Evolutionary conservation across 768 basidiomycete genomes (phyloP).

Genomic region (Kwoniella sp.): DNA sequence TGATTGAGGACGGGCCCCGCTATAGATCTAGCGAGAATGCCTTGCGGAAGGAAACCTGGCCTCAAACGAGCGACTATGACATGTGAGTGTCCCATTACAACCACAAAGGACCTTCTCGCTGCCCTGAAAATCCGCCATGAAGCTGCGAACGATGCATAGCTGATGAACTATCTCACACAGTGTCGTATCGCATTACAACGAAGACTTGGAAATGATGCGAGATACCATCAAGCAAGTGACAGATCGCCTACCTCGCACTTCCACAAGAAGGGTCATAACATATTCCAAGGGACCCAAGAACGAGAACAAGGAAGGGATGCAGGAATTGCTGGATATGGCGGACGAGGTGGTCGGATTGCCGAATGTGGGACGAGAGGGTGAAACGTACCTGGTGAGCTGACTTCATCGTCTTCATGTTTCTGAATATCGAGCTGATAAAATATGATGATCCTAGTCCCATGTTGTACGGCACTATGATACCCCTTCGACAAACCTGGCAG

Average conservation of each 20-base stretch:
- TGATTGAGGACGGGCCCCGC: background rate
- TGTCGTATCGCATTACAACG: slow-evolving; percentile 50
- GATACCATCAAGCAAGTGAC: slow-evolving; percentile 32
- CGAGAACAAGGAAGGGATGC: slow-evolving; percentile 16
- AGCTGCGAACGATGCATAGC: too few species aligned
- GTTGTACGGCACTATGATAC: slow-evolving; percentile 48
- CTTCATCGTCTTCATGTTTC: background rate
- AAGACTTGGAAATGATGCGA: slow-evolving; percentile 26
- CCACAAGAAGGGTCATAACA: slow-evolving; percentile 37
- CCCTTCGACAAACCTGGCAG: slow-evolving; percentile 33
- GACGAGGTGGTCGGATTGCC: slow-evolving; percentile 49
- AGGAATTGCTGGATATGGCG: slow-evolving; percentile 27
- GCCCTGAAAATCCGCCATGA: background rate
- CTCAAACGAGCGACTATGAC: slow-evolving; percentile 24
- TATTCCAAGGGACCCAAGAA: slow-evolving; percentile 44
- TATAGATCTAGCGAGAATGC: slow-evolving; percentile 5
- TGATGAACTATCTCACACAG: slow-evolving; percentile 17
- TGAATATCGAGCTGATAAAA: background rate
- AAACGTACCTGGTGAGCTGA: slow-evolving; percentile 54
- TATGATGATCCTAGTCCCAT: slow-evolving; percentile 33
- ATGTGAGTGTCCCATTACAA: slow-evolving; percentile 17
- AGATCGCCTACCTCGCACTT: slow-evolving; percentile 9
- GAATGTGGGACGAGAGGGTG: slow-evolving; percentile 55
- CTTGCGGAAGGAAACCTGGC: slow-evolving; percentile 13
- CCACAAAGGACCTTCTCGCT: background rate